Percentiles rank a stretch among this genome's conserved stretches.
Evolutionary conservation across 805 yeast genomes (phyloP).

Genomic region (Suhomyces tanzawaensis): DNA sequence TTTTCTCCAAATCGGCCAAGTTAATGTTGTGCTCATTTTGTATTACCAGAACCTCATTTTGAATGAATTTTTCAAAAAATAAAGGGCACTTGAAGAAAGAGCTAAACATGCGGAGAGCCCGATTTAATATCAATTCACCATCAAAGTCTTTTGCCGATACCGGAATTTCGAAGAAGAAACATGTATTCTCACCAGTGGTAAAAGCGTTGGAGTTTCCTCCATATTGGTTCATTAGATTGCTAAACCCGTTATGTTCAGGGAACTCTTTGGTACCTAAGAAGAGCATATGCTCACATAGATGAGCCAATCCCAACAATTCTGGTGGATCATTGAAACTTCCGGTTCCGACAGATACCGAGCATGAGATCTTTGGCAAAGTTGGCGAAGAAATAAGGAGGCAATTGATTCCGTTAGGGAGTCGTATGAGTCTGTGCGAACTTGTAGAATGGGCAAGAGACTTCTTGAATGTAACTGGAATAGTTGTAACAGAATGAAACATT

Average conservation of each 20-base stretch:
- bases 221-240: conserved; percentile 38
- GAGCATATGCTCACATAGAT: conserved; percentile 76
- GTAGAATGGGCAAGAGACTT: conserved; percentile 36
- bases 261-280: conserved; percentile 51
- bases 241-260: conserved; percentile 48
- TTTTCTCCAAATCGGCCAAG: conserved; percentile 39
- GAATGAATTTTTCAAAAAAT: conserved; percentile 41
- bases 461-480: conserved; percentile 13
- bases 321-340: conserved; percentile 83
- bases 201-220: conserved; percentile 67
- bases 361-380: conserved; percentile 58
- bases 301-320: conserved; percentile 78
- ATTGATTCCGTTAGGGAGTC: conserved; percentile 66
- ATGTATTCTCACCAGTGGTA: conserved; percentile 66
- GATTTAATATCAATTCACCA: conserved; percentile 41
- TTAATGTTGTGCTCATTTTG: conserved; percentile 69
- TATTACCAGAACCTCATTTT: conserved; percentile 57
- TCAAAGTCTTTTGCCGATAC: conserved; percentile 24
- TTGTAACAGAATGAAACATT: background rate
- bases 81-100: conserved; percentile 51
- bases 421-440: conserved; percentile 44
- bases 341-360: conserved; percentile 70
- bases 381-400: conserved; percentile 77
- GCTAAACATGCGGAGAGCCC: conserved; percentile 48
- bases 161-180: conserved; percentile 64